phyloP scores from a whole-genome alignment of 1,284 basidiomycete genomes.

The Termitomyces sp. region DNA sequence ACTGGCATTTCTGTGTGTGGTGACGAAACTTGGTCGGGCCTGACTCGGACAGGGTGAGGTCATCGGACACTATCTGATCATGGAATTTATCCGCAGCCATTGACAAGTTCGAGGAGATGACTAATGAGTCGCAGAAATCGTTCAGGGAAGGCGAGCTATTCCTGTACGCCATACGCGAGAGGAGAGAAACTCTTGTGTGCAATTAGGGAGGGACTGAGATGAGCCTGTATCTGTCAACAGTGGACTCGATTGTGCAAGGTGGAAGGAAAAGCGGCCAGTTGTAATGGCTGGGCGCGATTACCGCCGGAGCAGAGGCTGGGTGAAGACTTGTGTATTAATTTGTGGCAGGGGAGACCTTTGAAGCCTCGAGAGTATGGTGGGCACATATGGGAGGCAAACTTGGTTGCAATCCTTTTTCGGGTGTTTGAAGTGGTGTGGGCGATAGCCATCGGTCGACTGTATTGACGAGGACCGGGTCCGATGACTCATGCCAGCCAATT shows the following conservation, averaged over 20 bases:
- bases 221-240: slow-evolving; percentile 14
- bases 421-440: slow-evolving; percentile 8
- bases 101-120: slow-evolving; percentile 19
- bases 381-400: not conserved
- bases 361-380: slow-evolving; percentile 20
- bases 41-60: slow-evolving; percentile 11
- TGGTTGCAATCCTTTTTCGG: slow-evolving; percentile 9
- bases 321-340: slow-evolving; percentile 14
- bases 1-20: slow-evolving; percentile 9
- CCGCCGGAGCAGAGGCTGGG: slow-evolving; percentile 19
- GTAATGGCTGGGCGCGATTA: slow-evolving; percentile 18
- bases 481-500: slow-evolving; percentile 20
- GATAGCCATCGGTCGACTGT: slow-evolving; percentile 4
- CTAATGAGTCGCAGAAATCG: slow-evolving; percentile 8
- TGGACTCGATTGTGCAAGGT: slow-evolving; percentile 11
- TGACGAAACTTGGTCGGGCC: slow-evolving; percentile 7
- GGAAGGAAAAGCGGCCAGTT: slow-evolving; percentile 18
- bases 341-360: slow-evolving; percentile 22
- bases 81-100: slow-evolving; percentile 17
- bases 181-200: slow-evolving; percentile 4
- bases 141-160: slow-evolving; percentile 20
- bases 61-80: slow-evolving; percentile 3
- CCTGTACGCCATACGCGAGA: slow-evolving; percentile 20
- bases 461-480: slow-evolving; percentile 18
- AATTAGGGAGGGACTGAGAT: slow-evolving; percentile 7